A percentile compares a stretch with the other conserved stretches of the same genome.
Evolutionary conservation across 108 stramenopile species (phyloP).

Genomic region (Skeletonema potamos): DNA sequence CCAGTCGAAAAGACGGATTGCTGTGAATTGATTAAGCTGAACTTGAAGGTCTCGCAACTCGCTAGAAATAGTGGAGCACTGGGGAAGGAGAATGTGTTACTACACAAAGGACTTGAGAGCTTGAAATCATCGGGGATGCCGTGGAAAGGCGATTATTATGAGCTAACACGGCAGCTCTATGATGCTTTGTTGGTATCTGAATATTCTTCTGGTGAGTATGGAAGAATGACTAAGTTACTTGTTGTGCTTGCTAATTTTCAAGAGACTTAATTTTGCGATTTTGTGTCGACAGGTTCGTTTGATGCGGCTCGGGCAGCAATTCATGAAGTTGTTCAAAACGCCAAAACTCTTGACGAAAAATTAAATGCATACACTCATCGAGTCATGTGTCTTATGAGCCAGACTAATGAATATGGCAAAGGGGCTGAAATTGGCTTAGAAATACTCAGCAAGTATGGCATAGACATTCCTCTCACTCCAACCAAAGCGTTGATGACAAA

Average conservation of each 20-base stretch:
- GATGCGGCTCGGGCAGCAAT: constrained; percentile 7
- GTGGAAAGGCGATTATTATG: constrained; percentile 1
- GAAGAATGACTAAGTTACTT: background rate
- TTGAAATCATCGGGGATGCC: background rate
- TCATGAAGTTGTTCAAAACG: constrained; percentile 19
- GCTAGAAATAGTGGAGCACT: background rate
- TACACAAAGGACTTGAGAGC: constrained; percentile 1
- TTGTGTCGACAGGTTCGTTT: background rate
- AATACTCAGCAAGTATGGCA: constrained; percentile 13
- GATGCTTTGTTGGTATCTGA: constrained; percentile 5
- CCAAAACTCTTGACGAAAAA: constrained; percentile 15
- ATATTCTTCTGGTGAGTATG: constrained; percentile 1
- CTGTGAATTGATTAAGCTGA: background rate
- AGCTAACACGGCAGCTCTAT: background rate
- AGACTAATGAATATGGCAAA: constrained; percentile 9
- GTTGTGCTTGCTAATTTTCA: background rate
- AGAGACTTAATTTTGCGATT: background rate
- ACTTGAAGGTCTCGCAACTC: background rate
- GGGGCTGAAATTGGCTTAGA: constrained; percentile 14
- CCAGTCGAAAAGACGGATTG: background rate
- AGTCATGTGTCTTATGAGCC: background rate
- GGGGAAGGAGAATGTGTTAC: constrained; percentile 4
- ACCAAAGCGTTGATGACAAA: constrained; percentile 2
- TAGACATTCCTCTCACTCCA: background rate
- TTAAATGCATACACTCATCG: constrained; percentile 9